Conservation (phyloP, 1,139 yeast species). For the Scheffersomyces cryptocercus region DNA sequence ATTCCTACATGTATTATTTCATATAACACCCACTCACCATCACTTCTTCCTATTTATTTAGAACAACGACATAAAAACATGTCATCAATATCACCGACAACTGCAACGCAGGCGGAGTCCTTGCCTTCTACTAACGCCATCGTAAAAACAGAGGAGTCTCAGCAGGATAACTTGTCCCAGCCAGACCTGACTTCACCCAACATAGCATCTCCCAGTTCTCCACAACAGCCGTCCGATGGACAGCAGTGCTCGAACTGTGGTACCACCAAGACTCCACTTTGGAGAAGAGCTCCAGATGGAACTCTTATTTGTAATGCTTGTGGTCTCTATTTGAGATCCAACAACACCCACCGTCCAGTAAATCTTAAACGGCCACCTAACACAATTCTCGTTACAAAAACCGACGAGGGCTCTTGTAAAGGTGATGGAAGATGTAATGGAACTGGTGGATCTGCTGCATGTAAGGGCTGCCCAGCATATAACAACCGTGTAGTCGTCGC, state of each 20-base stretch:
- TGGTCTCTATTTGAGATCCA: slow-evolving; percentile 59
- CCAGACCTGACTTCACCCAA: background rate
- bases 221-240: slow-evolving; percentile 22
- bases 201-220: background rate
- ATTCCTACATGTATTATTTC: background rate
- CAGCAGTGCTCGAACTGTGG: slow-evolving; percentile 67
- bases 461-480: slow-evolving; percentile 81
- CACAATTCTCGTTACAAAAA: slow-evolving; percentile 45
- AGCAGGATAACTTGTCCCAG: background rate
- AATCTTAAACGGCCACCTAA: slow-evolving; percentile 70
- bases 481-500: slow-evolving; percentile 61
- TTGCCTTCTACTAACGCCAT: background rate
- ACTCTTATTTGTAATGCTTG: slow-evolving; percentile 73
- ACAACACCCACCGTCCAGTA: slow-evolving; percentile 55
- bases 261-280: slow-evolving; percentile 66
- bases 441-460: slow-evolving; percentile 79
- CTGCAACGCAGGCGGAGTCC: background rate
- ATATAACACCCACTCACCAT: background rate
- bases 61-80: no score
- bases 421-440: slow-evolving; percentile 89
- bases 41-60: no score
- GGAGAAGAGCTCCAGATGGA: slow-evolving; percentile 71
- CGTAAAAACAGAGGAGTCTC: background rate
- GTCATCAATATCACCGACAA: no score
- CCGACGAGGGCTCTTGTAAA: slow-evolving; percentile 64